Percentiles rank a stretch among this genome's conserved stretches.
These are phyloP conservation scores for Fomitopsis palustris DNA, from an alignment of 1,284 basidiomycete genomes.

Conservation along the genomic window DNA sequence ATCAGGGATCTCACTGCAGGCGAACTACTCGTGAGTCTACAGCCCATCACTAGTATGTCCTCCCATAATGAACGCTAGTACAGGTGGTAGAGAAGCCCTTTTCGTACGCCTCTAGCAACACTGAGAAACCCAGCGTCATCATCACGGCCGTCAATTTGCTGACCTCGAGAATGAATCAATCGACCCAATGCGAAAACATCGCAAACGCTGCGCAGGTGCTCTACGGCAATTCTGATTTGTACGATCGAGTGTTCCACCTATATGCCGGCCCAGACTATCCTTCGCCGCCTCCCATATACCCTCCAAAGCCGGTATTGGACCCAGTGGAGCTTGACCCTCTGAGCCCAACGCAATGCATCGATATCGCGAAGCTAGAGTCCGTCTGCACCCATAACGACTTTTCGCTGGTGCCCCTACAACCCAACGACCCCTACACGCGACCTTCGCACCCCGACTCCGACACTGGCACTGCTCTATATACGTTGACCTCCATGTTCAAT, in stretches of 20 bases:
- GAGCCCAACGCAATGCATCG: constrained; percentile 13
- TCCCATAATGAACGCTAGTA: not conserved
- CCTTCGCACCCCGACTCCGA: not conserved
- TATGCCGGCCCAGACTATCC: constrained; percentile 18
- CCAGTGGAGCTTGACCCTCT: constrained; percentile 10
- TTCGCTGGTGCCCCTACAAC: constrained; percentile 9
- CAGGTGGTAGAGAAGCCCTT: constrained; percentile 21
- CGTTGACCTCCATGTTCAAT: constrained; percentile 29
- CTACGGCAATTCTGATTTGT: constrained; percentile 20
- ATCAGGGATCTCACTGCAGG: constrained; percentile 12
- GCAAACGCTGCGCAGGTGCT: constrained; percentile 12
- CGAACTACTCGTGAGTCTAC: constrained; percentile 15
- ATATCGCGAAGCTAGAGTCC: constrained; percentile 16
- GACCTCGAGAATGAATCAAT: constrained; percentile 6
- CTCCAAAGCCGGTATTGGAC: not conserved
- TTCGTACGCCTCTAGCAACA: constrained; percentile 8
- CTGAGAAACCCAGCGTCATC: constrained; percentile 7
- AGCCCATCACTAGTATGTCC: not conserved
- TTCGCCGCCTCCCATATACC: constrained; percentile 13
- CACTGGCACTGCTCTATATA: constrained; percentile 22
- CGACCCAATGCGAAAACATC: constrained; percentile 11
- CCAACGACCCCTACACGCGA: not conserved
- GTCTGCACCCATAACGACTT: constrained; percentile 19
- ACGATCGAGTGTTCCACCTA: constrained; percentile 14
- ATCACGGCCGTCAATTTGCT: constrained; percentile 13